Percentiles rank a stretch among this genome's conserved stretches.
These are phyloP conservation scores for Metschnikowia colocasiae DNA, from an alignment of 805 yeast genomes.

Conservation along the genomic window DNA sequence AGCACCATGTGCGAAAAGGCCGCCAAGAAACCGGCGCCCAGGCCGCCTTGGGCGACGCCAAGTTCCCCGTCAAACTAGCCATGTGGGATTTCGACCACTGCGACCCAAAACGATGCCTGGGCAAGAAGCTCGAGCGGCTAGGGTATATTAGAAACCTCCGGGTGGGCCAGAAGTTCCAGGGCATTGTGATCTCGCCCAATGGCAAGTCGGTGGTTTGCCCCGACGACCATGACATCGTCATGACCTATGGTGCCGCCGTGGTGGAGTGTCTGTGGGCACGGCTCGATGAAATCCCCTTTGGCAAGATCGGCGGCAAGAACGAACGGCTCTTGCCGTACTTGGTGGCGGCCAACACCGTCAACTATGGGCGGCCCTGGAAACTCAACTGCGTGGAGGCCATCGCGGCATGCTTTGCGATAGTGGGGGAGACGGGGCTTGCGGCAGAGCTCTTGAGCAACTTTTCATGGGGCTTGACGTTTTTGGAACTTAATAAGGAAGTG, in stretches of 20 bases:
- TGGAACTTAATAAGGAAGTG: constrained; percentile 77
- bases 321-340: constrained; percentile 87
- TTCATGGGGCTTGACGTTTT: constrained; percentile 90
- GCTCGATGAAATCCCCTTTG: constrained; percentile 93
- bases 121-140: constrained; percentile 85
- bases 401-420: constrained; percentile 95
- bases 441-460: constrained; percentile 68
- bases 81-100: constrained; percentile 99
- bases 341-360: constrained; percentile 95
- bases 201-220: constrained; percentile 91
- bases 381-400: constrained; percentile 95
- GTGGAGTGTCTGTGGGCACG: constrained; percentile 99
- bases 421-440: constrained; percentile 91
- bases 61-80: constrained; percentile 81
- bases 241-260: constrained; percentile 85
- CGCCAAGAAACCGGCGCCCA: constrained; percentile 30
- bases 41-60: constrained; percentile 18
- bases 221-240: constrained; percentile 73
- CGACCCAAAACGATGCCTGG: constrained; percentile 96
- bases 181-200: constrained; percentile 88
- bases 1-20: constrained; percentile 43
- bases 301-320: constrained; percentile 84
- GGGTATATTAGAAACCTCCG: constrained; percentile 77
- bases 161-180: constrained; percentile 91
- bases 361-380: constrained; percentile 94